These are phyloP conservation scores for Elaeagnus macrophylla DNA, from an alignment of 306 rosid species.

Conservation along the genomic window DNA sequence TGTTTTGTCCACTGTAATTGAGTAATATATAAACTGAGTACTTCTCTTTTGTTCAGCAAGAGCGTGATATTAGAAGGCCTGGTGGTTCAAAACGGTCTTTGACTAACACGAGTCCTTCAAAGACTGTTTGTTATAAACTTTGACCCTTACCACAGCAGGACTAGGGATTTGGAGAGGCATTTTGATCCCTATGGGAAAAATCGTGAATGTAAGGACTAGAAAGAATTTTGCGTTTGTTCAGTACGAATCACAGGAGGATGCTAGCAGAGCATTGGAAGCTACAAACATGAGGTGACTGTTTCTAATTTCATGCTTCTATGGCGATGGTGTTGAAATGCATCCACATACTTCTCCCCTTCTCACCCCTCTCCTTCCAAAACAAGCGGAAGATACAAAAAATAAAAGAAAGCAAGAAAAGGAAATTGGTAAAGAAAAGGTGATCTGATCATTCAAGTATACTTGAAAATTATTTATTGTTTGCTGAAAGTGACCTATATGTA, in stretches of 20 bases:
- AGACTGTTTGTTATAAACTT: conserved; percentile 95
- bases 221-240: conserved; percentile 95
- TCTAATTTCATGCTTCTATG: not conserved
- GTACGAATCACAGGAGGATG: conserved; percentile 91
- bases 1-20: conserved; percentile 5
- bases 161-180: conserved; percentile 95
- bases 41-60: conserved; percentile 39
- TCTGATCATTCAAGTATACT: too few relatives aligned
- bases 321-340: too few relatives aligned
- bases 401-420: too few relatives aligned
- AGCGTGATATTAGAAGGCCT: conserved; percentile 84
- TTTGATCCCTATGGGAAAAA: conserved; percentile 94
- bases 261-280: conserved; percentile 78
- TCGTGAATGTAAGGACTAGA: conserved; percentile 80
- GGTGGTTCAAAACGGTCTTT: conserved; percentile 71
- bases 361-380: too few relatives aligned
- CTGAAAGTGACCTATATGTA: too few relatives aligned
- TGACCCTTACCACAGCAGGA: conserved; percentile 83
- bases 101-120: conserved; percentile 63
- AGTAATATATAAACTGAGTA: not conserved
- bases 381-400: too few relatives aligned
- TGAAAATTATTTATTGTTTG: too few relatives aligned
- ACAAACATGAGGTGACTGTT: conserved; percentile 72
- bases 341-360: too few relatives aligned
- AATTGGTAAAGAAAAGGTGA: too few relatives aligned